Base-by-base conservation (phyloP, 2,329 filamentous ascomycete species). In the Tolypocladium tundrense region DNA sequence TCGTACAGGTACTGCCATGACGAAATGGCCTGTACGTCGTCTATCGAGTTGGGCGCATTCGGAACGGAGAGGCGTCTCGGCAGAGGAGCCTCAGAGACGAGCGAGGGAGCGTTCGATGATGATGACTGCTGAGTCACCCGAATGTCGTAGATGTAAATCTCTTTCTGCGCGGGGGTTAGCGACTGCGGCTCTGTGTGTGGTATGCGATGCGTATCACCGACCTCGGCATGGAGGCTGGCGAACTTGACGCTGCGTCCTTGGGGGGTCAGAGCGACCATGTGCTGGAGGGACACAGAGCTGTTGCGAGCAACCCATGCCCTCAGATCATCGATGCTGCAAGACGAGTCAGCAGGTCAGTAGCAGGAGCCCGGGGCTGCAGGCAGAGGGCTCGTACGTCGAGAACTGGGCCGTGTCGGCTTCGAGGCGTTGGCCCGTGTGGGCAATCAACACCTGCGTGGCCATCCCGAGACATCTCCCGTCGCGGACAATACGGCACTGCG, bases 131-230 rank as follows among this genome's bases (percentile, higher is more conserved):
- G 80, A 62, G 88, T 85, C 66, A 88, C 84, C 64, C 87, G 85
- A 61, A 91, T 88, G 72, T 97, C 91, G 73, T 96, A 99, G 56
- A 97, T 84, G 70, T 89, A 97, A 58, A 99, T 86, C 70, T 97
- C 91, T 64, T 85, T 89, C 88, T 95, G 43, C 11, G 43, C 14
- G 37, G 45, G 7, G n/a, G 45, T 57, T 35, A 55, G 52, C 58
- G 21, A 31, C 10, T 24, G 31, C 19, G 33, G 21, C 8, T 5
- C 6, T 10, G 45, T 31, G n/a, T n/a, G 31, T 11, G 16, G n/a
- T 51, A 27, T 3, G 27, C 13, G 27, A 21, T n/a, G 21, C 58
- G 59, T 53, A 54, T 41, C 42, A 72, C 77, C 48, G 75, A 90
- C 90, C 82, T 97, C 93, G 41, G 84, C 85, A 63, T 90, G 83